Percentiles rank a stretch among this genome's conserved stretches.
Evolutionary conservation across 2,329 filamentous ascomycete species (phyloP).

Genomic region (Epicoccum nigrum): DNA sequence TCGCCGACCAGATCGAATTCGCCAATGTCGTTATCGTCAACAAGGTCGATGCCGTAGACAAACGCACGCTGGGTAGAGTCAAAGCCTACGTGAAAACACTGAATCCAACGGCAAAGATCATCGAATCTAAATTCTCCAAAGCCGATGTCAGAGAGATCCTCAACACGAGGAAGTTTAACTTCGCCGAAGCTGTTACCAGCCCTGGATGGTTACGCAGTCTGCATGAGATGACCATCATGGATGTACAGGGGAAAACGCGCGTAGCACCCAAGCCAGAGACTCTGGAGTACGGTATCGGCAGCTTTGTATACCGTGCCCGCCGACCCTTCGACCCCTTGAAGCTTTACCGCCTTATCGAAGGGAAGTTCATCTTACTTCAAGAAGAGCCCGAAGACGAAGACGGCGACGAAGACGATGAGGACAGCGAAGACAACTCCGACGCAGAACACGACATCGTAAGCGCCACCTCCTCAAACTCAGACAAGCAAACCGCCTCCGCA

Average conservation of each 20-base stretch:
- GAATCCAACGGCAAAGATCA: slow-evolving; percentile 69
- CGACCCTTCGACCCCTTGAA: slow-evolving; percentile 51
- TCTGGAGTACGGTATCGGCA: slow-evolving; percentile 74
- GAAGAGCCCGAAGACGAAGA: slow-evolving; percentile 45
- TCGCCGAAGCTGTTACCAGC: slow-evolving; percentile 67
- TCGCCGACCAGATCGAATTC: slow-evolving; percentile 80
- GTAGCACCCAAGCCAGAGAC: slow-evolving; percentile 73
- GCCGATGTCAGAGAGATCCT: slow-evolving; percentile 69
- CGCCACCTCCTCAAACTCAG: slow-evolving; percentile 24
- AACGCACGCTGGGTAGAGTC: slow-evolving; percentile 55
- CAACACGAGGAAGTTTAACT: slow-evolving; percentile 69
- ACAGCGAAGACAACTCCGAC: slow-evolving; percentile 25
- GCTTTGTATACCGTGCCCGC: slow-evolving; percentile 70
- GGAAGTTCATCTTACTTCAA: slow-evolving; percentile 52
- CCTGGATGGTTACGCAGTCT: slow-evolving; percentile 74
- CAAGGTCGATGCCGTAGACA: slow-evolving; percentile 68
- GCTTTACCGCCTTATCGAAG: slow-evolving; percentile 50
- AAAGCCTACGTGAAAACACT: slow-evolving; percentile 63
- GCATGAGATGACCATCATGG: slow-evolving; percentile 69
- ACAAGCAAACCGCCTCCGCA: slow-evolving; percentile 21
- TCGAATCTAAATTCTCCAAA: slow-evolving; percentile 65
- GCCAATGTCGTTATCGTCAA: slow-evolving; percentile 75
- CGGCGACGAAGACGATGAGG: slow-evolving; percentile 38
- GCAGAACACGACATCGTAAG: slow-evolving; percentile 18
- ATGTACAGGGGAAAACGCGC: slow-evolving; percentile 61